Evolutionary conservation across 2,329 filamentous ascomycete species (phyloP), one percentile per base, ranked within the genome.

Genomic region (Aspergillus carbonarius): DNA sequence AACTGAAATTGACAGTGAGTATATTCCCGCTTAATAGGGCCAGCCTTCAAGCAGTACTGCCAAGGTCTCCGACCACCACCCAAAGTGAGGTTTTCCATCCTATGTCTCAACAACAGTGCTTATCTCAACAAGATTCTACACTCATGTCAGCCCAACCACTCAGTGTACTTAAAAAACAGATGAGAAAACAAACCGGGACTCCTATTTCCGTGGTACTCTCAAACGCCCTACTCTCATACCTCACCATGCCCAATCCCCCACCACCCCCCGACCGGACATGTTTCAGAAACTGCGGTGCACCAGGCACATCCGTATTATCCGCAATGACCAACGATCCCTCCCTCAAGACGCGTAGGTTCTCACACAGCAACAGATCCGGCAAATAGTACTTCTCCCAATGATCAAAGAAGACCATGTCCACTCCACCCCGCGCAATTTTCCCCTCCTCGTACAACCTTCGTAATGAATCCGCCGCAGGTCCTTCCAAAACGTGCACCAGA

Each of bases 221-320:
- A 35, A 60, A 53, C 5, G 60, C 58, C 48, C 58, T 51, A 32
- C 63, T 72, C 52, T 67, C 63, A 62, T 72, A 74, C 34, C 56
- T 61, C 13, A 69, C 63, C 54, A 37, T 59, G 37, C 55, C 65
- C 1, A 18, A 7, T 57, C 17, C 27, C 6, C 51, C 32, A 3
- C 50, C 54, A 3, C 69, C 66, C 4, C 70, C 68, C 18, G 54
- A 61, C 57, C 68, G 62, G 6, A 79, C 74, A 67, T 79, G 77
- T 51, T 69, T 68, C 34, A 76, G 57, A 63, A 79, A 79, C 8
- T 73, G 67, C 6, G 76, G 77, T 12, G 75, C 76, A 12, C 77
- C 76, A 18, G 76, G 76, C 2, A 68, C 62, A 57, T 76, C 70
- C 5, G 73, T 73, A 58, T 78, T 78, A 63, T 78, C 76, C 7